Evolutionary conservation across 495 filamentous ascomycete genomes (phyloP), one percentile per base, ranked within the genome.

Genomic region (Podospora pseudocomata): DNA sequence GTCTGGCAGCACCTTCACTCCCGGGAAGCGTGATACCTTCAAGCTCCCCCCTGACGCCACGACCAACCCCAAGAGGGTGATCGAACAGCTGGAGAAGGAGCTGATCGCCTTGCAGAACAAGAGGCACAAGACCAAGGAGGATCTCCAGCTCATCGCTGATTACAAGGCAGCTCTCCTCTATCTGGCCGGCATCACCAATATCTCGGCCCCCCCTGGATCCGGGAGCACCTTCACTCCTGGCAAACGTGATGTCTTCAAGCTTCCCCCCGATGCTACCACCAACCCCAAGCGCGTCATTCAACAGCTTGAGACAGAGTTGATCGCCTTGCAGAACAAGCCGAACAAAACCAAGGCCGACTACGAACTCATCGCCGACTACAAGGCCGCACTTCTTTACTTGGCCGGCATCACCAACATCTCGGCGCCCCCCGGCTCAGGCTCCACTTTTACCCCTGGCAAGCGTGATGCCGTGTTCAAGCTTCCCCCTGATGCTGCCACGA

Each of bases 381-480:
- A 71, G 67, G 66, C 61, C 5, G 74, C 71, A 5, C 66, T 77
- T 20, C 60, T 62, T 39, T 72, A 72, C 26, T 56, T 77, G 27
- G 76, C 71, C 5, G 71, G 70, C 26, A 71, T 78, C 56, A 65
- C 56, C 44, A 55, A 58, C 57, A 75, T 78, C 60, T 63, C 63
- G 18, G 74, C 74, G 9, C 72, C 76, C n/a, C 72, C 72, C 4
- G 76, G 74, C n/a, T 23, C 67, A 27, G 68, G 67, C 9, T 66
- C 66, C 5, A 74, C 66, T 59, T 76, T 78, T 67, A 69, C 65
- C 28, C 73, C 74, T 5, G 76, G 74, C 58, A 76, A 76, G 69
- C 65, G 58, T 28, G 64, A 56, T 49, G 56, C 55, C 3, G 55
- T 32, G 4, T 70, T 73, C 65, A 68, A 44, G n/a, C 59, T 74